A percentile compares a stretch with the other conserved stretches of the same genome.
Evolutionary conservation across 2,329 filamentous ascomycete species (phyloP).

Genomic region (Cercospora brassicicola): DNA sequence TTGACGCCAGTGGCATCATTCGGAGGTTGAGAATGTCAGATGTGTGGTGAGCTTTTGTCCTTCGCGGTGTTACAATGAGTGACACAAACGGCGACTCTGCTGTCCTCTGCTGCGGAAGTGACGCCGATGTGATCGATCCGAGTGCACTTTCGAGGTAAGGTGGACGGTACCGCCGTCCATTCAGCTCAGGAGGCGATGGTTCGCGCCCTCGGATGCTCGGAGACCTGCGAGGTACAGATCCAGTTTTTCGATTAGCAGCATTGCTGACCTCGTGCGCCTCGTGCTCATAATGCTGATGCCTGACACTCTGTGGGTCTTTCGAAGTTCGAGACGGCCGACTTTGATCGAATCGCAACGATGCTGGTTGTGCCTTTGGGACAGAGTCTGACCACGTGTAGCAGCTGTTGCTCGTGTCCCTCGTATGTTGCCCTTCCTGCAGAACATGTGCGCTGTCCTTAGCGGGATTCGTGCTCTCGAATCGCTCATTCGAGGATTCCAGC

Average conservation of each 20-base stretch:
- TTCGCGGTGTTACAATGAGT: neutral
- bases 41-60: constrained; percentile 21
- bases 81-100: neutral
- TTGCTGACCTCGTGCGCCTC: neutral
- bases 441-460: neutral
- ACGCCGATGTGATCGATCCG: neutral
- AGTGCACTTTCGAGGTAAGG: constrained; percentile 5
- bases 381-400: constrained; percentile 49
- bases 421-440: neutral
- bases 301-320: neutral
- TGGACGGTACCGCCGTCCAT: neutral
- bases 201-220: neutral
- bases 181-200: neutral
- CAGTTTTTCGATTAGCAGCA: neutral
- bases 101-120: neutral
- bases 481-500: neutral
- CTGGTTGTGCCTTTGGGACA: neutral
- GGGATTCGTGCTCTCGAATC: neutral
- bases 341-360: neutral
- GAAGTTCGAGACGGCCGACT: neutral
- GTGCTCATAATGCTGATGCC: neutral
- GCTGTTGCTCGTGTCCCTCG: constrained; percentile 32
- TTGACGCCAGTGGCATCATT: neutral
- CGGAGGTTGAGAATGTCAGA: constrained; percentile 30
- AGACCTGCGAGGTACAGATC: neutral